These are phyloP conservation scores for Boletus rex-veris DNA, from an alignment of 768 basidiomycete genomes.

Conservation along the genomic window DNA sequence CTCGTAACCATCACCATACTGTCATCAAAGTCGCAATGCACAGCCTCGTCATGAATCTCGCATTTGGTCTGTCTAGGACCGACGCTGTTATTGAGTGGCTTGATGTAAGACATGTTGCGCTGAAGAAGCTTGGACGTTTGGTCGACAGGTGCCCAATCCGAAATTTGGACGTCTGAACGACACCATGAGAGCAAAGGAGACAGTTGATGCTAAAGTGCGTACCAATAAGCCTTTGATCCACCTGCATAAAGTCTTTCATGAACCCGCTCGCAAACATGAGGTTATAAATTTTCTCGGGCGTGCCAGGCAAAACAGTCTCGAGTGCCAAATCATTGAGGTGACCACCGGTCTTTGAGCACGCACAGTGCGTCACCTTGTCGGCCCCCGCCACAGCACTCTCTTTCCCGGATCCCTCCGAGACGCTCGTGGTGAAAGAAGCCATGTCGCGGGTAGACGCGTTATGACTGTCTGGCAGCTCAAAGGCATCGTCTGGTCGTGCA, in stretches of 20 bases:
- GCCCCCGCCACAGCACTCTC: constrained; percentile 7
- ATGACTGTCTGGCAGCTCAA: constrained; percentile 24
- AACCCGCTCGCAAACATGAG: constrained; percentile 95
- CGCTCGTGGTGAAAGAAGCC: constrained; percentile 13
- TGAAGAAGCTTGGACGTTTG: constrained; percentile 66
- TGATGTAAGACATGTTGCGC: constrained; percentile 95
- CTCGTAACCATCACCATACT: constrained; percentile 82
- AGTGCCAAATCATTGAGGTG: constrained; percentile 75
- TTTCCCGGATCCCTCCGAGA: constrained; percentile 15
- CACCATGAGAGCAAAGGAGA: not conserved
- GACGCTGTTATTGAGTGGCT: constrained; percentile 80
- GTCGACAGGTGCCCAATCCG: constrained; percentile 81
- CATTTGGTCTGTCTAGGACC: constrained; percentile 97
- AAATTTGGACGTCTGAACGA: constrained; percentile 82
- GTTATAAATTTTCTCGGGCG: constrained; percentile 94
- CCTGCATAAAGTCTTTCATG: constrained; percentile 88
- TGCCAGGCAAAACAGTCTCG: constrained; percentile 78
- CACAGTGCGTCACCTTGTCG: constrained; percentile 66
- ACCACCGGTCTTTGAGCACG: constrained; percentile 63
- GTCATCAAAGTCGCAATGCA: constrained; percentile 78
- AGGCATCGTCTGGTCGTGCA: constrained; percentile 62
- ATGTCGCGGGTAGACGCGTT: constrained; percentile 18
- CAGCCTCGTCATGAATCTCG: constrained; percentile 85
- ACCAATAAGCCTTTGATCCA: constrained; percentile 89
- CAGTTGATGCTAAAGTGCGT: constrained; percentile 22